Evolutionary conservation across 495 filamentous ascomycete species (phyloP).

Genomic region (Penicillium chermesinum): DNA sequence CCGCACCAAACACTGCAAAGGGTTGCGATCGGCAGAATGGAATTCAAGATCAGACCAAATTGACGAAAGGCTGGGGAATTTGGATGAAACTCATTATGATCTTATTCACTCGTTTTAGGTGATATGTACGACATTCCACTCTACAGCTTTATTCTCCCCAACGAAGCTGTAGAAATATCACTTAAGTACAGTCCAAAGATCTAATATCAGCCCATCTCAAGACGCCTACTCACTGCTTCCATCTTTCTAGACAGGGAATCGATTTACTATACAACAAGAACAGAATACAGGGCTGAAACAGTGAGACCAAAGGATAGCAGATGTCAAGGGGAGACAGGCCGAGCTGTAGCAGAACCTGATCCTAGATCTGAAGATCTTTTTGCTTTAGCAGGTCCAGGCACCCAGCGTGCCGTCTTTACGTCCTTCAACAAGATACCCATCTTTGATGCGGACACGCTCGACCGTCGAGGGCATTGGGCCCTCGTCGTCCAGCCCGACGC

Average conservation of each 20-base stretch:
- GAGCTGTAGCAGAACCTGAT: not conserved
- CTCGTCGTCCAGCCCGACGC: slow-evolving; percentile 58
- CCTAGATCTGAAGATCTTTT: not conserved
- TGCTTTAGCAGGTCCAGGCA: slow-evolving; percentile 76
- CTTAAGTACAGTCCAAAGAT: not conserved
- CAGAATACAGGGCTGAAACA: slow-evolving; percentile 2
- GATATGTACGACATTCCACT: too few species aligned
- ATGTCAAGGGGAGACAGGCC: slow-evolving; percentile 4
- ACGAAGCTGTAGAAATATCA: not conserved
- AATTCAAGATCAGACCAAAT: not conserved
- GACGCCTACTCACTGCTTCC: slow-evolving; percentile 11
- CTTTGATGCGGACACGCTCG: slow-evolving; percentile 83
- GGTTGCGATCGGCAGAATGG: slow-evolving; percentile 1
- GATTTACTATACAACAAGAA: slow-evolving; percentile 27
- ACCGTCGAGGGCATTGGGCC: slow-evolving; percentile 62
- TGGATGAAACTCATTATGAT: too few species aligned
- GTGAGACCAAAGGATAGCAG: slow-evolving; percentile 6
- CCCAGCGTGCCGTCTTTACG: slow-evolving; percentile 83
- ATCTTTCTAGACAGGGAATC: slow-evolving; percentile 17
- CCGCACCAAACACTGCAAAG: not conserved
- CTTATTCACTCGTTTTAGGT: too few species aligned
- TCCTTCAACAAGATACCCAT: slow-evolving; percentile 91
- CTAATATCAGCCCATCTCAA: not conserved
- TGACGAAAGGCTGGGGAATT: too few species aligned
- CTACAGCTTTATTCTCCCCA: too few species aligned